Evolutionary conservation across 2,329 filamentous ascomycete species (phyloP).

Genomic region (Xylaria digitata): DNA sequence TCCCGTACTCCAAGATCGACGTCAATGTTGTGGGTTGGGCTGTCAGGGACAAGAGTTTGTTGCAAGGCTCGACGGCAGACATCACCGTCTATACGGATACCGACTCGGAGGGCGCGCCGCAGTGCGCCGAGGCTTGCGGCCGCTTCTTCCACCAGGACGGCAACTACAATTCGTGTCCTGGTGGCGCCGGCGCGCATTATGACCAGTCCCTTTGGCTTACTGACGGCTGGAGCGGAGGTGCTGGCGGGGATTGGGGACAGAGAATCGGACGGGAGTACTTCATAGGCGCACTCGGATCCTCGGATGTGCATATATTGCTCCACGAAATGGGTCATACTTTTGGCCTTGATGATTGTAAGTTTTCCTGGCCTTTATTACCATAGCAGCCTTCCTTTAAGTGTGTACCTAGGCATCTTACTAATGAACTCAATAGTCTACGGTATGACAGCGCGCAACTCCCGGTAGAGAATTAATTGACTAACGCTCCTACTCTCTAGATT

Average conservation of each 20-base stretch:
- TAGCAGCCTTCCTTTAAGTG: no score
- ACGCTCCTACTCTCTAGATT: constrained; percentile 24
- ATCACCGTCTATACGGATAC: constrained; percentile 24
- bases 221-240: constrained; percentile 19
- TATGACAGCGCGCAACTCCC: background rate
- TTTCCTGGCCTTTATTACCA: background rate
- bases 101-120: constrained; percentile 12
- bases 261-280: constrained; percentile 22
- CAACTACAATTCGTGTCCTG: constrained; percentile 16
- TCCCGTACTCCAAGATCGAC: constrained; percentile 17
- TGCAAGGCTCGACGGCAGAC: constrained; percentile 22
- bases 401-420: constrained; percentile 6
- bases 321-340: constrained; percentile 29
- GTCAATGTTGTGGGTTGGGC: constrained; percentile 28
- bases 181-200: constrained; percentile 8
- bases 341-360: constrained; percentile 25
- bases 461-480: background rate
- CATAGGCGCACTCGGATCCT: constrained; percentile 12
- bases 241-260: constrained; percentile 23
- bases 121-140: constrained; percentile 22
- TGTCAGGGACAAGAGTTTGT: constrained; percentile 2
- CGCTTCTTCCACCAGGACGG: constrained; percentile 30
- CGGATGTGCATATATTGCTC: constrained; percentile 13
- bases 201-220: constrained; percentile 23
- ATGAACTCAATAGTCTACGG: constrained; percentile 18